Evolutionary conservation across 2,329 filamentous ascomycete species (phyloP).

Genomic region (Fusarium tuaranense): DNA sequence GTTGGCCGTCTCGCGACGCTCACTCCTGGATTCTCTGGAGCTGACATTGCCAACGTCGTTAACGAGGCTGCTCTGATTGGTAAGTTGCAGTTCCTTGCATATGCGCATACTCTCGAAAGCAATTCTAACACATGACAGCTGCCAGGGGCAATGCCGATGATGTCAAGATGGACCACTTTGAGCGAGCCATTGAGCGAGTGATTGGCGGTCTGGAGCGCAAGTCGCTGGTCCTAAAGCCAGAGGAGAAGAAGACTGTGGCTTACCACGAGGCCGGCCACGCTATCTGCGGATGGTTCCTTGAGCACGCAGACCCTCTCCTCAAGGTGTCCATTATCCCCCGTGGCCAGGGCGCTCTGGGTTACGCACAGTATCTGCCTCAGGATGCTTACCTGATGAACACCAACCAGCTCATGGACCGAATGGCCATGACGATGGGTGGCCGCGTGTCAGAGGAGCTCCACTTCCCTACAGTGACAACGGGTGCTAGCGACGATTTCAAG

Average conservation of each 20-base stretch:
- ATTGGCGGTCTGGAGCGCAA: constrained; percentile 98
- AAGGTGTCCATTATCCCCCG: constrained; percentile 99
- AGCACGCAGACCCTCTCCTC: constrained; percentile 94
- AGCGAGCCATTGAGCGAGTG: constrained; percentile 97
- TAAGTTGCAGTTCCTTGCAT: constrained; percentile 59
- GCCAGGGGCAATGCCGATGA: constrained; percentile 84
- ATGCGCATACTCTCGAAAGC: constrained; percentile 45
- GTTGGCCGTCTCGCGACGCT: constrained; percentile 90
- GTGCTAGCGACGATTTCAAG: constrained; percentile 96
- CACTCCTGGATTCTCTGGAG: constrained; percentile 96
- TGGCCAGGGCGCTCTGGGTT: constrained; percentile 91
- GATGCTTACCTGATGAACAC: constrained; percentile 97
- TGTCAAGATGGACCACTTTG: constrained; percentile 91
- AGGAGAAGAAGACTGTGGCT: constrained; percentile 95
- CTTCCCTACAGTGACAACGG: constrained; percentile 95
- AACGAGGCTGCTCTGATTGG: constrained; percentile 97
- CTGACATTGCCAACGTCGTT: constrained; percentile 97
- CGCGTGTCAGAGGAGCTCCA: constrained; percentile 96
- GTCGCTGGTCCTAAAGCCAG: constrained; percentile 89
- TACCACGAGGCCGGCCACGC: constrained; percentile 99
- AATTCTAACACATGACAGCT: constrained; percentile 63
- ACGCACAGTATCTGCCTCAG: constrained; percentile 95
- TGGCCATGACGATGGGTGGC: constrained; percentile 99
- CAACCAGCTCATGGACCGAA: constrained; percentile 97
- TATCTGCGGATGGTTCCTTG: constrained; percentile 98